Evolutionary conservation across 2,329 filamentous ascomycete genomes (phyloP), one percentile per base, ranked within the genome.

Genomic region (Clarireedia sp.): DNA sequence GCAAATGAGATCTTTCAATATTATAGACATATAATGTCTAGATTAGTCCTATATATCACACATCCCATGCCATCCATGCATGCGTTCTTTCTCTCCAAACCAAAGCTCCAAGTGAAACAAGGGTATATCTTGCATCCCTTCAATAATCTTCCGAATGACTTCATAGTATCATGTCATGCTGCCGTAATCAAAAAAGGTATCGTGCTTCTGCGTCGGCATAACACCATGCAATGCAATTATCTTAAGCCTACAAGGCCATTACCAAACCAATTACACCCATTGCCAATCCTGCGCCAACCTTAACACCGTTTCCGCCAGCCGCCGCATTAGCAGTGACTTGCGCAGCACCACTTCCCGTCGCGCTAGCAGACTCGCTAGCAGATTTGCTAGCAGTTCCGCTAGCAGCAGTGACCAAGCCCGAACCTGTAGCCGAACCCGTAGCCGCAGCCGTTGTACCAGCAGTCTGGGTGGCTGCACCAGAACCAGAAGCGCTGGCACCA

Each of bases 191-290:
- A 33, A 5, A 12, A 33, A 33, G 3, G 9, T 33, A 33, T 33
- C 10, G 29, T 14, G 29, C 14, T 9, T 41, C 38, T 41, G 6
- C 38, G 7, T 41, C 16, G 16, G 8, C 16, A 41, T n/a, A 9
- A 41, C 38, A 41, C 17, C 17, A 41, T 41, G 38, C 5, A 19
- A 41, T 17, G 16, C 16, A n/a, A 41, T 41, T 5, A 19, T n/a
- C 17, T n/a, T 41, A 41, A 19, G 17, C 5, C 19, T 56, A 59
- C 49, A 58, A 51, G 46, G 46, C 56, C 6, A 50, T 33, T 14
- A 58, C 26, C 21, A 47, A 51, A 23, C 56, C 52, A 16, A 58
- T 3, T 43, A 56, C 29, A 44, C 58, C 58, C 21, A 54, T 37
- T 1, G 45, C 46, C 37, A 54, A 43, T 29, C 52, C 45, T 12